Evolutionary conservation across 352 stramenopile species (phyloP).

Genomic region (Phytophthora cryptogea): DNA sequence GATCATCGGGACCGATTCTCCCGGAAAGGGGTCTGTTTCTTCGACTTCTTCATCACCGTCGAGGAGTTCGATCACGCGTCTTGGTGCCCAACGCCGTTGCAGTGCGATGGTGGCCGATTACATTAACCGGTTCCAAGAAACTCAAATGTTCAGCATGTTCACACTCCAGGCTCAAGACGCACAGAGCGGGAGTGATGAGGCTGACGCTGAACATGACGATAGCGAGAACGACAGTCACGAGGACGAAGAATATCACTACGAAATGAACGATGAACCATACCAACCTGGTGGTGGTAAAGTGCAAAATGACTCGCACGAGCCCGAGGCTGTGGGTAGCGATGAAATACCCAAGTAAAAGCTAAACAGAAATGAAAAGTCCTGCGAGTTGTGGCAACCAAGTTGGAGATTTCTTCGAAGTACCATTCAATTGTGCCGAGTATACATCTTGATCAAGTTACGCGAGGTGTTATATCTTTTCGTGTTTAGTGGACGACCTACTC

Average conservation of each 20-base stretch:
- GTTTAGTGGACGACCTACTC: not conserved
- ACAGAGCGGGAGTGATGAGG: constrained; percentile 31
- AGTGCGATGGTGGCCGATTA: constrained; percentile 65
- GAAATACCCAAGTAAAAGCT: not conserved
- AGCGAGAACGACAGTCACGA: constrained; percentile 36
- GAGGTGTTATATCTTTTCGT: too few relatives aligned
- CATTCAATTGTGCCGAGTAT: not conserved
- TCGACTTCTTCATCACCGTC: constrained; percentile 11
- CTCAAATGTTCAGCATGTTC: constrained; percentile 88
- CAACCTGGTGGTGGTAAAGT: not conserved
- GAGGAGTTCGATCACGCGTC: constrained; percentile 17
- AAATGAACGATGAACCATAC: constrained; percentile 10
- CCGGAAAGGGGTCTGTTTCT: constrained; percentile 7
- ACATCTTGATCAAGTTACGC: not conserved
- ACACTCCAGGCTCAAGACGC: constrained; percentile 46
- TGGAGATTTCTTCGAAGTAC: not conserved
- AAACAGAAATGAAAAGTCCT: not conserved
- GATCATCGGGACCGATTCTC: constrained; percentile 24
- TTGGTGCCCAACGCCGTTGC: constrained; percentile 33
- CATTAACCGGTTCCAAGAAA: constrained; percentile 68
- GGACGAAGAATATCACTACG: constrained; percentile 31
- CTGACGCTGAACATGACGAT: constrained; percentile 32
- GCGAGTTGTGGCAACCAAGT: too few relatives aligned
- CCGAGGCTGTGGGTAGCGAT: constrained; percentile 1
- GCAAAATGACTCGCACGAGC: not conserved